A percentile compares a stretch with the other conserved stretches of the same genome.
phyloP scores from a whole-genome alignment of 768 basidiomycete genomes.

The Tephrocybe sp. region DNA sequence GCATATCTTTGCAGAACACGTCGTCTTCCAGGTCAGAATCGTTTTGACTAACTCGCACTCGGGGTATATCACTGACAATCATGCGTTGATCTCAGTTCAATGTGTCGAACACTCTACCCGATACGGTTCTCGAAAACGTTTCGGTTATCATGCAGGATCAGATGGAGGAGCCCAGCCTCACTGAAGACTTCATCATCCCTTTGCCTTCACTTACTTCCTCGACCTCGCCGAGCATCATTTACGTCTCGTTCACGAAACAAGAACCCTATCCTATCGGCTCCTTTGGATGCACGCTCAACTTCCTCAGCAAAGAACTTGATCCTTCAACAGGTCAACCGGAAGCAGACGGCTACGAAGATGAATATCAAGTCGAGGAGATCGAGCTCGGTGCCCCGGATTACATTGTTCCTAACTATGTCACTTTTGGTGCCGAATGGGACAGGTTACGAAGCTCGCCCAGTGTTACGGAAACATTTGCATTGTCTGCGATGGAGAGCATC shows the following conservation, averaged over 20 bases:
- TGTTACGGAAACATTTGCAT: constrained; percentile 89
- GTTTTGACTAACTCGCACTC: not conserved
- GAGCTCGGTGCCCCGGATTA: constrained; percentile 94
- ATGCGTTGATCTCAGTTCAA: constrained; percentile 66
- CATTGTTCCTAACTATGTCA: constrained; percentile 90
- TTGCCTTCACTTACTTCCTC: constrained; percentile 64
- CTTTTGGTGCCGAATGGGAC: constrained; percentile 95
- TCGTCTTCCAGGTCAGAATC: constrained; percentile 88
- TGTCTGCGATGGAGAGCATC: constrained; percentile 89
- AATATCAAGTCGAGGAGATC: constrained; percentile 95
- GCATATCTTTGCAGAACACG: constrained; percentile 91
- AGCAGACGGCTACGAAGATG: constrained; percentile 98
- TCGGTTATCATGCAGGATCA: constrained; percentile 90
- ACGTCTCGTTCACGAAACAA: constrained; percentile 90
- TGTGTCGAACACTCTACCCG: constrained; percentile 93
- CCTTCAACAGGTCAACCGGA: constrained; percentile 94
- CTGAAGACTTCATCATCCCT: constrained; percentile 94
- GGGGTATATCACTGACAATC: not conserved
- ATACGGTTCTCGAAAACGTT: constrained; percentile 92
- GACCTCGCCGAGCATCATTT: constrained; percentile 80
- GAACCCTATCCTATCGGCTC: constrained; percentile 77
- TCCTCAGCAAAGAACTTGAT: constrained; percentile 96
- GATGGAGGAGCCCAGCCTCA: constrained; percentile 67
- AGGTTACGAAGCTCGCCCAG: constrained; percentile 73
- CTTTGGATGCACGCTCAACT: constrained; percentile 90